Evolutionary conservation across 371 early-diverging fungal genomes (phyloP), one percentile per base, ranked within the genome.

Genomic region (Mortierella sp.): DNA sequence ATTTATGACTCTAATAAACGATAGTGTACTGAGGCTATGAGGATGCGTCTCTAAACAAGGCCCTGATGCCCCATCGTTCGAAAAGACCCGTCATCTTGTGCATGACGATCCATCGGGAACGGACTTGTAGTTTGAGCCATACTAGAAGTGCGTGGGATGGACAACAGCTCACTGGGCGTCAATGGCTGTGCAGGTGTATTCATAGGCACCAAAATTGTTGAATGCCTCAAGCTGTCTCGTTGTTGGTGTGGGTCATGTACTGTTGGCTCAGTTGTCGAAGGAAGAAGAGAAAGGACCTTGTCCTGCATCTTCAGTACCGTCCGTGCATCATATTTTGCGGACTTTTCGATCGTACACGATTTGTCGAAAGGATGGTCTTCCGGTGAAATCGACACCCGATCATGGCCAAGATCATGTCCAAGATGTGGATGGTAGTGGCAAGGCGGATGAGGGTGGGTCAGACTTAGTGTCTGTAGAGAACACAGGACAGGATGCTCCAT

Each of bases 361-460:
- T 41, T 42, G 44, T 26, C n/a, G n/a, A n/a, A n/a, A n/a, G n/a
- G n/a, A n/a, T n/a, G n/a, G n/a, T n/a, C n/a, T n/a, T 39, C 46
- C n/a, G 27, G 31, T 23, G 32, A 34, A 37, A 65, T 57, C 6
- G 72, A 46, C 42, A 72, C 46, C 9, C 64, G 54, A 28, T 75
- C 69, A 56, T 68, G 75, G 0, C 75, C 75, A 6, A 75, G 50
- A 26, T 75, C 75, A 39, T 75, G 75, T 11, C 66, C 67, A 19
- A 72, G 8, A 30, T 61, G 66, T 34, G 62, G 72, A 32, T 72
- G 66, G 46, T 63, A 66, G 42, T 62, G 68, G 28, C 62, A 44
- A 14, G 72, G 44, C 31, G 61, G 60, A 42, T 65, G 73, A 4
- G 75, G 62, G 44, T 73, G 67, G 12, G 62, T 57, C 43, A 62